These are phyloP conservation scores for Agaricus subrufescens DNA, from an alignment of 768 basidiomycete species.

Conservation along the genomic window DNA sequence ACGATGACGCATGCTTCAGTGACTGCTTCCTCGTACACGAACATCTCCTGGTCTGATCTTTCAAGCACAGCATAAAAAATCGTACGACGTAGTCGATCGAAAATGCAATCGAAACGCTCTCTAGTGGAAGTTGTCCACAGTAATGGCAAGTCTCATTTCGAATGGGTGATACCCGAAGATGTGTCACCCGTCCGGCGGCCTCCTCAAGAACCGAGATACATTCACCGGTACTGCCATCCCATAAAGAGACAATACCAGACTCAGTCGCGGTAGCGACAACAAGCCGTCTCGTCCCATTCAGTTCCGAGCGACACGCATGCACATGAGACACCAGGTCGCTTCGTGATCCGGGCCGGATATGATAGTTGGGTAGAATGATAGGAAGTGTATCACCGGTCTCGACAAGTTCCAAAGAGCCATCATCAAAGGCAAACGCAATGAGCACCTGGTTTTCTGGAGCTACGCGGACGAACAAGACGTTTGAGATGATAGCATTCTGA, in stretches of 20 bases:
- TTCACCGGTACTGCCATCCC: slow-evolving; percentile 66
- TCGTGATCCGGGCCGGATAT: slow-evolving; percentile 54
- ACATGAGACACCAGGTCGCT: slow-evolving; percentile 48
- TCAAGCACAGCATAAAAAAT: slow-evolving; percentile 59
- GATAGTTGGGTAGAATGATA: slow-evolving; percentile 39
- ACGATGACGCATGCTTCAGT: slow-evolving; percentile 38
- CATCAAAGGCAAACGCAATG: slow-evolving; percentile 56
- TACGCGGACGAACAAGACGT: slow-evolving; percentile 44
- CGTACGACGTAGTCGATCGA: slow-evolving; percentile 61
- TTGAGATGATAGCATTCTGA: slow-evolving; percentile 37
- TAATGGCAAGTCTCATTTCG: slow-evolving; percentile 54
- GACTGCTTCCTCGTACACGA: slow-evolving; percentile 50
- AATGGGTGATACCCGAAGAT: slow-evolving; percentile 57
- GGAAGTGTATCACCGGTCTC: slow-evolving; percentile 45
- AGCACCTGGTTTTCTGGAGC: slow-evolving; percentile 41
- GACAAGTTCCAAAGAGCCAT: slow-evolving; percentile 62
- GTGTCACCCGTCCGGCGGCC: slow-evolving; percentile 50
- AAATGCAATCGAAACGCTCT: slow-evolving; percentile 62
- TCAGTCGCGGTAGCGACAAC: slow-evolving; percentile 62
- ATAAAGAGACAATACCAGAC: slow-evolving; percentile 66
- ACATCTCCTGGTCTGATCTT: slow-evolving; percentile 58
- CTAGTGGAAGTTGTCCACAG: slow-evolving; percentile 65
- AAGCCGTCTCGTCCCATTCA: slow-evolving; percentile 45
- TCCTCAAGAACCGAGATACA: slow-evolving; percentile 61
- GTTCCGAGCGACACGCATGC: slow-evolving; percentile 47